Percentiles rank a stretch among this genome's conserved stretches.
Conservation (phyloP, 768 basidiomycete species). For the Kwoniella europaea region DNA sequence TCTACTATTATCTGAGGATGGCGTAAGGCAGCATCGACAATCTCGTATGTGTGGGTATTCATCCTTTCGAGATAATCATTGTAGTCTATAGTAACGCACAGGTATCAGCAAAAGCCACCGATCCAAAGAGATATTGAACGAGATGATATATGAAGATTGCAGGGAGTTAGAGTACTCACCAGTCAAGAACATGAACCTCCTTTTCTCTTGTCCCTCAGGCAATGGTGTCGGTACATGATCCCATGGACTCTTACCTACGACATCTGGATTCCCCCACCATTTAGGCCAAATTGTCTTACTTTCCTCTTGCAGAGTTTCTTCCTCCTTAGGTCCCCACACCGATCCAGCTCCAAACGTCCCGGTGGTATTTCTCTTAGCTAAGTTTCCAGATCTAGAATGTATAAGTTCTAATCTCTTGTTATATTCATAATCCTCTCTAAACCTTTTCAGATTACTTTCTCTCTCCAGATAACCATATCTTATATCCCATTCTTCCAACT, state of each 20-base stretch:
- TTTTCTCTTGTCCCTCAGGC: constrained; percentile 22
- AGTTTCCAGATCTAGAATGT: background rate
- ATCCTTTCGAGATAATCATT: constrained; percentile 57
- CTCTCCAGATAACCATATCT: background rate
- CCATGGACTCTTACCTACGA: constrained; percentile 51
- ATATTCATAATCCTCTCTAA: constrained; percentile 17
- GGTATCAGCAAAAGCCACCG: background rate
- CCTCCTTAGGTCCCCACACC: constrained; percentile 23
- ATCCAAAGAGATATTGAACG: background rate
- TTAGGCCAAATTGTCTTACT: constrained; percentile 28
- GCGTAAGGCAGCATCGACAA: constrained; percentile 55
- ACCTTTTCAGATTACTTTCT: constrained; percentile 9
- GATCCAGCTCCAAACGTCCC: background rate
- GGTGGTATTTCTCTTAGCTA: background rate
- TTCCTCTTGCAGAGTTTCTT: constrained; percentile 17
- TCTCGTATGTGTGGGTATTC: constrained; percentile 59
- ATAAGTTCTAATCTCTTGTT: constrained; percentile 14
- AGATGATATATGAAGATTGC: background rate
- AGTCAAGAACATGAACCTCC: constrained; percentile 54
- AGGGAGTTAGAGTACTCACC: constrained; percentile 38
- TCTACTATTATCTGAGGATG: constrained; percentile 53
- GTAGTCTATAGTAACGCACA: constrained; percentile 39
- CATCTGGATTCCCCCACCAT: constrained; percentile 54
- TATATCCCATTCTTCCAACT: constrained; percentile 22
- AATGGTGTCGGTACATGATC: constrained; percentile 41